Percentiles rank a stretch among this genome's conserved stretches.
These are phyloP conservation scores for Tephrocybe sp. DNA, from an alignment of 768 basidiomycete species.

Conservation along the genomic window DNA sequence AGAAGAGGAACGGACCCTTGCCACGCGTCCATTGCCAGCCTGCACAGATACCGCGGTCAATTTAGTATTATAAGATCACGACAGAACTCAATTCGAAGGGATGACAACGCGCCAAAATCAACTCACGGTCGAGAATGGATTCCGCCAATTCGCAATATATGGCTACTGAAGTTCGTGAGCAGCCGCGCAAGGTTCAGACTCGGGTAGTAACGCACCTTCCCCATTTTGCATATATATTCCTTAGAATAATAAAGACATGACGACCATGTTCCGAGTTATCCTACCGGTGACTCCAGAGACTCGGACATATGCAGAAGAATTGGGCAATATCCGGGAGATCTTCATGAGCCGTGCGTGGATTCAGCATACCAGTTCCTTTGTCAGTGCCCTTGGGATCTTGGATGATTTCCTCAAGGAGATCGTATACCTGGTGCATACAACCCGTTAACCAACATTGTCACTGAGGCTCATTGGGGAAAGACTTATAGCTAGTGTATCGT, in stretches of 20 bases:
- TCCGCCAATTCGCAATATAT: conserved; percentile 24
- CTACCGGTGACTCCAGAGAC: conserved; percentile 27
- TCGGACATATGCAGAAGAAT: conserved; percentile 18
- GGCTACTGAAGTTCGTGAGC: conserved; percentile 16
- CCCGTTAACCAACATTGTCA: not conserved
- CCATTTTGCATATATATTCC: conserved; percentile 28
- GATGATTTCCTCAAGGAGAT: conserved; percentile 16
- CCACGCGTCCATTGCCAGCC: conserved; percentile 32
- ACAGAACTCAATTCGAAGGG: conserved; percentile 27
- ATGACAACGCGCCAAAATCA: conserved; percentile 27
- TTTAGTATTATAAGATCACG: not conserved
- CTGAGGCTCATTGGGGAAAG: not conserved
- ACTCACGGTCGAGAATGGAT: conserved; percentile 30
- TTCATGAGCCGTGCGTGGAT: conserved; percentile 30
- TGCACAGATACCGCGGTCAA: conserved; percentile 5
- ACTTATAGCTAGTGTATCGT: conserved; percentile 27
- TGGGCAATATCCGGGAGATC: conserved; percentile 21
- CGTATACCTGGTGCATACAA: conserved; percentile 18
- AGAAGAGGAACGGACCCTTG: conserved; percentile 30
- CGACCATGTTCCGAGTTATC: conserved; percentile 25
- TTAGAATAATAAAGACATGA: too few species aligned
- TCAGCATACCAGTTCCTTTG: conserved; percentile 20
- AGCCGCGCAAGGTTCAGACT: not conserved
- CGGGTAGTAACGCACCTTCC: conserved; percentile 19
- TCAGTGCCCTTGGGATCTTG: conserved; percentile 10